Evolutionary conservation across 2,329 filamentous ascomycete species (phyloP), one percentile per base, ranked within the genome.

Genomic region (Colletotrichum sp.): DNA sequence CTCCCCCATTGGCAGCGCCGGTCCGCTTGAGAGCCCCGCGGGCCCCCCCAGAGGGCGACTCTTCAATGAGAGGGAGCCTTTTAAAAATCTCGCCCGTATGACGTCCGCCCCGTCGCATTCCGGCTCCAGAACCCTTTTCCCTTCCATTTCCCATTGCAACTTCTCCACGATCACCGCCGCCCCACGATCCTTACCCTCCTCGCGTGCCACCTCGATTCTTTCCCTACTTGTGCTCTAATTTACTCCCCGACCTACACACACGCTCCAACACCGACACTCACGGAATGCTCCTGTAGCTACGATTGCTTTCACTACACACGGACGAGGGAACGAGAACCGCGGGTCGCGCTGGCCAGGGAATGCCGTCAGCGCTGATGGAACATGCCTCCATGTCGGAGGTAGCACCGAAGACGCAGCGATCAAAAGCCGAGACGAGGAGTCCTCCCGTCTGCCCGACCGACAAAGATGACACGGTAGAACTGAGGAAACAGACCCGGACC

Each of bases 351-450:
- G 60, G 61, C 78, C 79, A 80, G 83, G 88, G 87, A 85, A 92
- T 92, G 89, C 87, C 90, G 85, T 86, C 87, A 83, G 86, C 88
- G 80, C 84, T 89, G 80, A 83, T 88, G 82, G 88, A 89, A 83
- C 86, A 93, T 92, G 90, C 87, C 84, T 86, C 91, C 81, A 87
- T 91, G 87, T 86, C 91, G 83, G 89, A 89, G 79, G 84, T 87
- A 81, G 84, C 87, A 81, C 84, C 81, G 78, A 82, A 82, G 71
- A 80, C 79, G 57, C 76, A 82, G 18, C 82, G 81, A 63, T 70
- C 77, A 21, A 80, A 73, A 67, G 77, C 75, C 61, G 85, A 82
- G 78, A 79, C 82, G 79, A 80, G 71, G 80, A 79, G 79, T 59
- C 82, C 87, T 30, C 81, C 87, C 48, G 81, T 90, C 75, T 89